Evolutionary conservation across 2,329 filamentous ascomycete species (phyloP), one percentile per base, ranked within the genome.

Genomic region (Neofusicoccum sp.): DNA sequence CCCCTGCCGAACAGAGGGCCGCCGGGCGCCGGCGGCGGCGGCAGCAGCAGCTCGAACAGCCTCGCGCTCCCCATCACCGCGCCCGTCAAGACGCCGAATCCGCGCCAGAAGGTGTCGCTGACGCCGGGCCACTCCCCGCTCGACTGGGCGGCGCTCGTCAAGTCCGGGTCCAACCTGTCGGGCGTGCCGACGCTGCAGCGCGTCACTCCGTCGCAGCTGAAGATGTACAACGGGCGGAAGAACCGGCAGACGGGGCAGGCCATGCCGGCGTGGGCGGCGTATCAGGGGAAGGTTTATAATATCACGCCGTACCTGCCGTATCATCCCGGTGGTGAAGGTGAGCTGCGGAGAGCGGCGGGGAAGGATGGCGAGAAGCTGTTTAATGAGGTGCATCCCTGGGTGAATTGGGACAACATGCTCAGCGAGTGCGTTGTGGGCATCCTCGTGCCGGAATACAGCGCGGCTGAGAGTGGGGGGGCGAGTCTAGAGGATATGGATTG

Each of bases 251-350:
- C 49, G 40, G 59, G 59, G n/a, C 40, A 61, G 51, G 28, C 12
- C 11, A 57, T 57, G 49, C 60, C 60, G 33, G 91, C 93, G 0
- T 99, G 95, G 95, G 96, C 89, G 63, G 90, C 86, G 1, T 88
- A 96, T 63, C 89, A 91, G 63, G 93, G 93, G 1, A 89, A 90
- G 69, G 93, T 98, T 30, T 99, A 98, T 77, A 98, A 98, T 70
- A 88, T 99, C 61, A 89, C 88, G 0, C 91, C 93, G 0, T 99
- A 98, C 71, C 73, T 92, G 36, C 87, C 89, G 1, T 99, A 92
- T 71, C 95, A 99, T 73, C 95, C 95, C 0, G 95, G 95, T 24
- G 95, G 90, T 7, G 85, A 88, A 67, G 85, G 86, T 4, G 90
- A 96, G 76, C 74, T 95, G 68, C 93, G 87, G 77, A 93, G 97